Base-by-base conservation (phyloP, 805 yeast genomes). In the Pichia occidentalis region DNA sequence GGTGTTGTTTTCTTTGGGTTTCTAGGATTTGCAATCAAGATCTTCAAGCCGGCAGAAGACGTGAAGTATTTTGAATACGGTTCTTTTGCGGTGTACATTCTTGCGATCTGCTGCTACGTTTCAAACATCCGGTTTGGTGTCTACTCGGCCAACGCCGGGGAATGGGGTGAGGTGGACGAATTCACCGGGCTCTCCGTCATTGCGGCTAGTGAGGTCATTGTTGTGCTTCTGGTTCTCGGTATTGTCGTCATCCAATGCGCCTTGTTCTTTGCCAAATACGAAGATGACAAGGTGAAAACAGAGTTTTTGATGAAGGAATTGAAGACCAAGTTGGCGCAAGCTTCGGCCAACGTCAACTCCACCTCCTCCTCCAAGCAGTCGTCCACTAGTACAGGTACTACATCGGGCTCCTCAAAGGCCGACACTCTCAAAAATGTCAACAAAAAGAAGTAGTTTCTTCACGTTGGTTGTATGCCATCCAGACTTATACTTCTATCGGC, bases 131-230 rank as follows among this genome's bases (percentile, higher is more conserved):
- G 85, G 54, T 75, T 83, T 37, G 97, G 97, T 38, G 67, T 80
- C 27, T 71, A 72, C 49, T 75, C 88, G 40, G 75, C 85, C 38
- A 50, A 76, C 20, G 60, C 71, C 41, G 88, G 87, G 30, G 68
- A 76, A 43, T 90, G 97, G 97, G 97, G 96, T 48, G 97, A 90
- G 36, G 95, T 92, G 35, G 85, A 84, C 52, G 77, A 73, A 57
- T 69, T 70, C 44, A 85, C 95, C 17, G 97, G 97, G 22, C 63
- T 90, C 52, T 85, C 85, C 47, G 95, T 92, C 27, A 75, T 92
- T 53, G 96, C 92, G 28, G 97, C 97, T 5, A 79, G 92, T 21
- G 80, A 81, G 61, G 71, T 81, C 26, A 80, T 90, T 68, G 68
- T 85, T 48, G 75, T 83, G 7, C 58, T 85, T 37, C 67, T 83